Base-by-base conservation (phyloP, 352 stramenopile species). In the Hyaloperonospora arabidopsidis region DNA sequence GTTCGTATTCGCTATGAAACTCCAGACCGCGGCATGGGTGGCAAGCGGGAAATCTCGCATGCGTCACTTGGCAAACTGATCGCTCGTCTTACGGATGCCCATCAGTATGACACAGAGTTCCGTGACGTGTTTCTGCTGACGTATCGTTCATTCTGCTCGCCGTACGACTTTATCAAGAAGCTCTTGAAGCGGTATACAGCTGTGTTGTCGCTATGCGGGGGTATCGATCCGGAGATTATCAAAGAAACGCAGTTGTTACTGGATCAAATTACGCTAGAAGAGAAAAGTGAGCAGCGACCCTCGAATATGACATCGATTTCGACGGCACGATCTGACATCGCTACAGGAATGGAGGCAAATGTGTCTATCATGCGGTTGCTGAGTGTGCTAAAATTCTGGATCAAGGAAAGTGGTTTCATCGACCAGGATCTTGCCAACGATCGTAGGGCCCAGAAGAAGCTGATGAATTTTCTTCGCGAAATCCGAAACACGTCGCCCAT, bases 131-230 rank as follows among this genome's bases (percentile, higher is more conserved):
- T 94, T 51, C 45, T 94, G 49, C 64, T 94, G 17, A 94, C 81
- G 45, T 94, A 77, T 61, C 72, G 76, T 5, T 85, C 77, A 25
- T 91, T 92, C 59, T 91, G 80, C 38, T 82, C 81, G 10, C 72
- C 82, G 1, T 92, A 92, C 45, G 84, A 94, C 41, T 89, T 94
- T 35, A 74, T 94, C 48, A 92, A 92, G 65, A 94, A 94, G 54
- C 68, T 94, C 14, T 70, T 87, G 62, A 94, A 94, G 58, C 72
- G 84, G 8, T 94, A 94, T 60, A 86, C 65, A 2, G 84, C 81
- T 0, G 81, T 91, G 39, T 52, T 87, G 6, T 82, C 71, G 7
- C 46, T 91, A 2, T 86, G 76, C 29, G 65, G 61, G 0, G 68
- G 65, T 0, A 35, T 87, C 6, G 73, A 86, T 49, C 61, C 65